Conservation (phyloP, 352 stramenopile species). For the Pythium pyrilobum region DNA sequence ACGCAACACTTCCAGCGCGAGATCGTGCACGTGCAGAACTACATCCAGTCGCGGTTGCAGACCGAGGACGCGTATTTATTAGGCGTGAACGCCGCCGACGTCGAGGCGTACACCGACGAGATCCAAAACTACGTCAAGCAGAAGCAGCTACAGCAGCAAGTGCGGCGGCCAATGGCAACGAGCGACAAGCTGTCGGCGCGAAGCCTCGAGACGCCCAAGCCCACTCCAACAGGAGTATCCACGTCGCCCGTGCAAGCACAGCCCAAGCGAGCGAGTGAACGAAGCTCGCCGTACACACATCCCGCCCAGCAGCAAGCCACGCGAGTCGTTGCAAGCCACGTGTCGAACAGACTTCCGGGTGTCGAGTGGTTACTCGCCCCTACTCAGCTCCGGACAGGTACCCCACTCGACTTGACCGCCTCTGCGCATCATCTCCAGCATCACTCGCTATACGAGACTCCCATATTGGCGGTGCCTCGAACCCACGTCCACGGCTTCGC, state of each 20-base stretch:
- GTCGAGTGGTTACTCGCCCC: slow-evolving; percentile 12
- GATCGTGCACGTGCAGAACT: slow-evolving; percentile 16
- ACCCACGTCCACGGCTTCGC: not conserved
- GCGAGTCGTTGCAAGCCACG: not conserved
- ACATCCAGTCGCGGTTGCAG: slow-evolving; percentile 18
- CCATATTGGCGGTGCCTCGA: too few relatives aligned
- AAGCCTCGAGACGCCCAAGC: too few relatives aligned
- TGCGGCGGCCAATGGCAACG: slow-evolving; percentile 5
- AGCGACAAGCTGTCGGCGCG: not conserved
- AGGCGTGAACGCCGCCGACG: slow-evolving; percentile 11
- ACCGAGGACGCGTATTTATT: slow-evolving; percentile 14
- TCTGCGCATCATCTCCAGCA: too few relatives aligned
- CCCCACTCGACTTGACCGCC: too few relatives aligned
- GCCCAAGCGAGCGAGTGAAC: not conserved
- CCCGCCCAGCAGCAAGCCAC: too few relatives aligned
- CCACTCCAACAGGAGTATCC: too few relatives aligned
- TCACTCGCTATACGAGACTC: too few relatives aligned
- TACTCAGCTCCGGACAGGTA: not conserved
- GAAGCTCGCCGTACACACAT: too few relatives aligned
- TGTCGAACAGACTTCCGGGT: slow-evolving; percentile 6
- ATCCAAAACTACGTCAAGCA: slow-evolving; percentile 20
- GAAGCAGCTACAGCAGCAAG: slow-evolving; percentile 13
- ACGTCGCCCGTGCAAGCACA: not conserved
- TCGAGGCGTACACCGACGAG: slow-evolving; percentile 21
- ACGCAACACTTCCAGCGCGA: slow-evolving; percentile 14